Evolutionary conservation across 192 early-diverging fungal species (phyloP).

Genomic region (Oehlia diaphana): DNA sequence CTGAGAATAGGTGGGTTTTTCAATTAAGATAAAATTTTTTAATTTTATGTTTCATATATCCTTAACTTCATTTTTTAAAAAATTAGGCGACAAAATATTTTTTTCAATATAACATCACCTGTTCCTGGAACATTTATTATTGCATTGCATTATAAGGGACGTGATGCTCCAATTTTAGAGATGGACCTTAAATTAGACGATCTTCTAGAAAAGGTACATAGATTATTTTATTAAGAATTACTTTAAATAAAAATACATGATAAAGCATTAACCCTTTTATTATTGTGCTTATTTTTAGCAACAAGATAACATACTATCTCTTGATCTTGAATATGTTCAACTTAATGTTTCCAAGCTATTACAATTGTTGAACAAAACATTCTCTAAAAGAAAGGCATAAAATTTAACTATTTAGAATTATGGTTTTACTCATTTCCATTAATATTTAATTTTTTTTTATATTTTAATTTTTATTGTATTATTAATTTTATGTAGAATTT

Average conservation of each 20-base stretch:
- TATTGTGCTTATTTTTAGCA: slow-evolving; percentile 55
- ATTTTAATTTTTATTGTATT: no score
- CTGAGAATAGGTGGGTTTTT: slow-evolving; percentile 71
- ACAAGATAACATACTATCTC: slow-evolving; percentile 80
- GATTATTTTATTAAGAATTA: not conserved
- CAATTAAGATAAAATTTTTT: not conserved
- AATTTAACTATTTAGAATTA: not conserved
- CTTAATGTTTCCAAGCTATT: slow-evolving; percentile 81
- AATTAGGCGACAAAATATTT: slow-evolving; percentile 75
- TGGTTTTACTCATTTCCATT: not conserved
- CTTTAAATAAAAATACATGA: not conserved
- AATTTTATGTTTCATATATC: not conserved
- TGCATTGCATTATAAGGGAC: slow-evolving; percentile 84
- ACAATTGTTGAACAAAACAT: slow-evolving; percentile 80
- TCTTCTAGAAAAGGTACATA: slow-evolving; percentile 67
- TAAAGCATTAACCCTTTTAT: not conserved
- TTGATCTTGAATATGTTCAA: slow-evolving; percentile 93
- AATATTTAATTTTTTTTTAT: no score
- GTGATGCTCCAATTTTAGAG: slow-evolving; percentile 90
- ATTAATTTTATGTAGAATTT: no score
- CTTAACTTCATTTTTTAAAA: not conserved
- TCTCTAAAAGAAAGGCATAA: slow-evolving; percentile 58
- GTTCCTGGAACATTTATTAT: slow-evolving; percentile 89
- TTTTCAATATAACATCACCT: slow-evolving; percentile 86
- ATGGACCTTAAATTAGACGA: slow-evolving; percentile 94